Base-by-base conservation (phyloP, 83 land plant genomes). In the Larix sibirica region DNA sequence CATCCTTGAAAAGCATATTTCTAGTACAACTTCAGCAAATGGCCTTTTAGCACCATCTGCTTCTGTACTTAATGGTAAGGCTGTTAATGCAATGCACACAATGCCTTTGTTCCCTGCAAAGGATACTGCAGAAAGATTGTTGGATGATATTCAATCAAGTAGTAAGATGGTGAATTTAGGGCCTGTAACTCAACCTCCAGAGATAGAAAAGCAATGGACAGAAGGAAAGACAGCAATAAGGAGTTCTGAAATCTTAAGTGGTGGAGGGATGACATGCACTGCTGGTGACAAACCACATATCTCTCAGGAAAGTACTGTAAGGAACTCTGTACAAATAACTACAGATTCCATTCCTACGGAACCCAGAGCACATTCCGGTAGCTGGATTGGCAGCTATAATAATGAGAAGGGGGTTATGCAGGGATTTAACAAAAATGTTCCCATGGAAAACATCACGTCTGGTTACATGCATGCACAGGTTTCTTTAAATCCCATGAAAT, bases 391-490 rank as follows among this genome's bases (percentile, higher is more conserved):
- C 23, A 71, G 54, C 76, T 40, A 21, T 71, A 71, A 71, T 36
- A 44, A 14, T 40, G 76, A 71, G 50, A 40, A 71, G 76, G 76
- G 76, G 10, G n/a, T 71, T 71, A 40, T 40, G 76, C 76, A 71
- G 50, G 76, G 54, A 71, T n/a, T 13, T 68, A 0, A 40, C n/a
- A 71, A 44, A 38, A 71, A 6, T 40, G 50, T 36, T 71, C n/a
- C 76, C 7, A 38, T 17, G 40, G 47, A 20, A 71, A 71, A 38
- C 42, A 44, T 44, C 20, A 40, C n/a, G n/a, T 71, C 47, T 20
- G 20, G 12, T 20, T 18, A 44, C 23, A 70, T 36, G 40, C 47
- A 38, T 33, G 6, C 74, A 33, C 31, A 40, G 17, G 74, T 38
- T 70, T 70, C 74, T 70, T 6, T 38, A 44, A 36, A 70, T 31